These are phyloP conservation scores for Proliferodiscus dingleyae DNA, from an alignment of 2,329 filamentous ascomycete genomes.

Conservation along the genomic window DNA sequence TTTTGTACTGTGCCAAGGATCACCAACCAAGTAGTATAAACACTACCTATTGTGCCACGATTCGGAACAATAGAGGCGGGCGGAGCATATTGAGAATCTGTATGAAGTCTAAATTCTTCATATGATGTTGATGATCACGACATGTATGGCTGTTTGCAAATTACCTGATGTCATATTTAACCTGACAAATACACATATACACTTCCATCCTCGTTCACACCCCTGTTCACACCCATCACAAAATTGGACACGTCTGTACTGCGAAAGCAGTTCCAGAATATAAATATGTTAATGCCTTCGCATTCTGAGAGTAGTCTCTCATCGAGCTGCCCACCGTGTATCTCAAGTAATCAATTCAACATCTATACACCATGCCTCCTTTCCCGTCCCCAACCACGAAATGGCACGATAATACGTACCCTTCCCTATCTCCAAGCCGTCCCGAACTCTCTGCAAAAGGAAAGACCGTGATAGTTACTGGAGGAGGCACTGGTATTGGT, in stretches of 20 bases:
- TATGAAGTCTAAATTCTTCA: too few relatives aligned
- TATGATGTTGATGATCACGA: slow-evolving; percentile 2
- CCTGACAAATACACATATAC: slow-evolving; percentile 20
- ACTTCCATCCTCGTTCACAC: too few relatives aligned
- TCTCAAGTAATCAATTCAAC: slow-evolving; percentile 5
- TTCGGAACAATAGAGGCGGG: slow-evolving; percentile 10
- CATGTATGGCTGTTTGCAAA: slow-evolving; percentile 1
- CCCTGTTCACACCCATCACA: slow-evolving; percentile 20
- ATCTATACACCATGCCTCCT: slow-evolving; percentile 26
- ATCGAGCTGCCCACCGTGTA: slow-evolving; percentile 7
- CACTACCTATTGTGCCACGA: too few relatives aligned
- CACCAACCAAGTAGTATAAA: too few relatives aligned
- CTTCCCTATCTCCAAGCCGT: slow-evolving; percentile 35
- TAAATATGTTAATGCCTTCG: too few relatives aligned
- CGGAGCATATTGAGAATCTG: slow-evolving; percentile 27
- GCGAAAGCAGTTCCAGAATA: too few relatives aligned
- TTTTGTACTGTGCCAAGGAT: slow-evolving; percentile 22
- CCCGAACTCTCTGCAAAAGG: slow-evolving; percentile 37
- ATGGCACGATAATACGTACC: slow-evolving; percentile 34
- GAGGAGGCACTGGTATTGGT: slow-evolving; percentile 43
- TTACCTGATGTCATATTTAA: slow-evolving; percentile 5
- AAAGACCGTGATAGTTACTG: slow-evolving; percentile 40
- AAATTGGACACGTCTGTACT: too few relatives aligned
- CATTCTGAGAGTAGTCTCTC: slow-evolving; percentile 7
- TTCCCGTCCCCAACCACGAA: slow-evolving; percentile 37